Percentiles rank a stretch among this genome's conserved stretches.
These are phyloP conservation scores for Eutypa lata DNA, from an alignment of 2,329 filamentous ascomycete species.

Conservation along the genomic window DNA sequence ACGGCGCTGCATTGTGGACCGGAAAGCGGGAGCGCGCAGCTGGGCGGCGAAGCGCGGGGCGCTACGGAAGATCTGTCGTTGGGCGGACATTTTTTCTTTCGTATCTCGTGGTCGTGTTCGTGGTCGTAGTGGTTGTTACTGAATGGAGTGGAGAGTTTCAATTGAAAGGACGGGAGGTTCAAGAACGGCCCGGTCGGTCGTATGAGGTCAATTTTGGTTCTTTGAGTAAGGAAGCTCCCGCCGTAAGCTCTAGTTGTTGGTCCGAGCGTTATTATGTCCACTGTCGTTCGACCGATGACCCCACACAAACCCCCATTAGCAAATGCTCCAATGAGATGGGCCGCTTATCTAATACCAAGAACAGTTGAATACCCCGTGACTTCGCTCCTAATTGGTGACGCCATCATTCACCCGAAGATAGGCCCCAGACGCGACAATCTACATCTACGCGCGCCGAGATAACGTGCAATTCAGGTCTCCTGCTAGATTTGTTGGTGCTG, in stretches of 20 bases:
- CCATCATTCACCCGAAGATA: neutral
- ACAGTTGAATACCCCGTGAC: neutral
- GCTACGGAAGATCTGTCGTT: conserved; percentile 59
- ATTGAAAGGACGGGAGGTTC: neutral
- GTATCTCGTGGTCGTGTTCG: conserved; percentile 3
- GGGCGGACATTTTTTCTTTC: conserved; percentile 57
- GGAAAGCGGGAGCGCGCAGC: conserved; percentile 53
- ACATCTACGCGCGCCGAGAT: neutral
- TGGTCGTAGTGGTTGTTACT: conserved; percentile 1
- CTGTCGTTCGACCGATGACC: no score
- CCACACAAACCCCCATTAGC: no score
- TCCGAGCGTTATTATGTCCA: neutral
- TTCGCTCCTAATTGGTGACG: conserved; percentile 1
- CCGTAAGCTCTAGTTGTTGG: conserved; percentile 54
- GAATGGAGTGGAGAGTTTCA: conserved; percentile 8
- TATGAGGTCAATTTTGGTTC: conserved; percentile 11
- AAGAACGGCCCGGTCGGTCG: conserved; percentile 1
- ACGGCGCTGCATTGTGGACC: conserved; percentile 63
- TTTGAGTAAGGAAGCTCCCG: conserved; percentile 18
- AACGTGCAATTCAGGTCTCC: no score
- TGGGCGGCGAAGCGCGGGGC: conserved; percentile 62
- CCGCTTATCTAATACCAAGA: no score
- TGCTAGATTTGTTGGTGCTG: no score
- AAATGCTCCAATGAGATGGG: no score
- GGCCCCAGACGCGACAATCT: neutral